Evolutionary conservation across 2,329 filamentous ascomycete species (phyloP).

Genomic region (Xylaria polymorpha): DNA sequence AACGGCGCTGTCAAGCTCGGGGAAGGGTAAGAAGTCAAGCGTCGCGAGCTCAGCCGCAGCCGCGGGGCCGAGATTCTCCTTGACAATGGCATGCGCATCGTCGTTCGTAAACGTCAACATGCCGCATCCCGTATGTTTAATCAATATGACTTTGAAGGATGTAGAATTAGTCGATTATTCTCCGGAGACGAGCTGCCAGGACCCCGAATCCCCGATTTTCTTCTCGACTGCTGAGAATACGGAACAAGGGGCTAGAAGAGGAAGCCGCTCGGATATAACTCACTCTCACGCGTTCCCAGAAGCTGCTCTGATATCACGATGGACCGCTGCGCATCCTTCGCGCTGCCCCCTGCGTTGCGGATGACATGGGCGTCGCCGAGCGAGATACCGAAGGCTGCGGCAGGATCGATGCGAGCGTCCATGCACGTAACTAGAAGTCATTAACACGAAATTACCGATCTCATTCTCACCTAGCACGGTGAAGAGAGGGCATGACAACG

Average conservation of each 20-base stretch:
- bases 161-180: constrained; percentile 1
- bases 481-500: background rate
- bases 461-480: background rate
- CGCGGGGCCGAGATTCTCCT: constrained; percentile 66
- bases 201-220: too few species aligned
- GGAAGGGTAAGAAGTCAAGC: constrained; percentile 74
- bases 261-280: constrained; percentile 6
- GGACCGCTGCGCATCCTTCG: constrained; percentile 76
- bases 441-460: background rate
- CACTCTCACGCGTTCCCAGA: constrained; percentile 75
- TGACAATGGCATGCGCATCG: constrained; percentile 65
- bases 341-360: constrained; percentile 76
- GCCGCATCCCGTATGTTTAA: constrained; percentile 81
- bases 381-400: constrained; percentile 74
- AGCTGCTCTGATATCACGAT: constrained; percentile 84
- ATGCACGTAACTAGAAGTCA: constrained; percentile 75
- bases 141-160: constrained; percentile 63
- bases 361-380: constrained; percentile 84
- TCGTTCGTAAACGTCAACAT: constrained; percentile 76
- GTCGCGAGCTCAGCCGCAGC: constrained; percentile 58
- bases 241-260: background rate
- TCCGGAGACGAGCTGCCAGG: background rate
- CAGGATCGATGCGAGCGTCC: constrained; percentile 79
- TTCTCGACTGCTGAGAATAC: too few species aligned
- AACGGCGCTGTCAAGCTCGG: constrained; percentile 72